phyloP scores from a whole-genome alignment of 306 rosid genomes.

The Urtica urens region DNA sequence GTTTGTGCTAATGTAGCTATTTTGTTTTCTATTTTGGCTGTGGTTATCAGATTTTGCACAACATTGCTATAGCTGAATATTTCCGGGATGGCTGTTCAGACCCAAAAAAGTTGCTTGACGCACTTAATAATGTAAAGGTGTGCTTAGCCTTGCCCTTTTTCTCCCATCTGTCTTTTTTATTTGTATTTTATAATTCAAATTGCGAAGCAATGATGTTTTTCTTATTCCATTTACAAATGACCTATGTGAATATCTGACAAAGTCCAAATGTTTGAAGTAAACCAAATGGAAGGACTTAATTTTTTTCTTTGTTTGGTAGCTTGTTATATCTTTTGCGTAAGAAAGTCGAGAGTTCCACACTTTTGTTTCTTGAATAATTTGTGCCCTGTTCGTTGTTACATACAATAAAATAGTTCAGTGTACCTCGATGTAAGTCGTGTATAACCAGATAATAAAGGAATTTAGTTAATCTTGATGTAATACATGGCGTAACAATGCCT shows the following conservation, averaged over 20 bases:
- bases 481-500: too few species aligned
- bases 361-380: neutral
- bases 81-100: constrained; percentile 76
- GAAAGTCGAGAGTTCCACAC: neutral
- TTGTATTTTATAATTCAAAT: neutral
- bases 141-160: constrained; percentile 18
- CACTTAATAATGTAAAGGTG: constrained; percentile 72
- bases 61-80: constrained; percentile 73
- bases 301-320: neutral
- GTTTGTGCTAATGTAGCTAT: neutral
- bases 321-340: neutral
- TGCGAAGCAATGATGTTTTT: neutral
- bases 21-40: neutral
- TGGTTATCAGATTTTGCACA: constrained; percentile 67
- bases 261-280: neutral
- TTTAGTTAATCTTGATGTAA: too few species aligned
- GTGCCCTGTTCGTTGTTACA: neutral
- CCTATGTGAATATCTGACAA: neutral
- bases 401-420: too few species aligned
- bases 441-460: too few species aligned
- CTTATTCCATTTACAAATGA: too few species aligned
- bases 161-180: neutral
- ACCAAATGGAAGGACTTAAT: too few species aligned
- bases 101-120: constrained; percentile 75
- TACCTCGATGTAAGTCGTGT: too few species aligned